Evolutionary conservation across 805 yeast species (phyloP).

Genomic region (Candida qinlingensis): DNA sequence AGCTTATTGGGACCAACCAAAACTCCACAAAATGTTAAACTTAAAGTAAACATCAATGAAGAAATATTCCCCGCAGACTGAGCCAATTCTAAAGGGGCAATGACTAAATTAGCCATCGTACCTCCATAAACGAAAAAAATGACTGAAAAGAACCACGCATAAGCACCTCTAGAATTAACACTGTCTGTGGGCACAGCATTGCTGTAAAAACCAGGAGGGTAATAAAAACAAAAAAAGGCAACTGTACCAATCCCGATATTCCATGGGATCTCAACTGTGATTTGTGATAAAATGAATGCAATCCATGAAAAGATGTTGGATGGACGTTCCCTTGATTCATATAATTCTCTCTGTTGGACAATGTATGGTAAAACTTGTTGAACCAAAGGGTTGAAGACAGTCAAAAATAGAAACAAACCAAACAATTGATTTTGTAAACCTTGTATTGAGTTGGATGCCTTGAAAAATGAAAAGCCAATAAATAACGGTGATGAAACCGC

Average conservation of each 20-base stretch:
- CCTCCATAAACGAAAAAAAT: slow-evolving; percentile 46
- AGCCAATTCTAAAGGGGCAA: slow-evolving; percentile 53
- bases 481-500: slow-evolving; percentile 54
- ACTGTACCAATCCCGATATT: slow-evolving; percentile 55
- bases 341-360: slow-evolving; percentile 55
- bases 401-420: slow-evolving; percentile 62
- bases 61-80: slow-evolving; percentile 62
- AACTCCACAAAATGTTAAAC: slow-evolving; percentile 73
- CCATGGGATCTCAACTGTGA: slow-evolving; percentile 64
- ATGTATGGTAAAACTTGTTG: slow-evolving; percentile 62
- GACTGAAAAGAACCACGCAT: slow-evolving; percentile 38
- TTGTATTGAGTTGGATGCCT: slow-evolving; percentile 57
- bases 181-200: slow-evolving; percentile 43
- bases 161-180: slow-evolving; percentile 45
- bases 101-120: slow-evolving; percentile 49
- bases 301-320: slow-evolving; percentile 67
- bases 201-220: slow-evolving; percentile 60
- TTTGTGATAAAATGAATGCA: slow-evolving; percentile 56
- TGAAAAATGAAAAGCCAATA: slow-evolving; percentile 72
- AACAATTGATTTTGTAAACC: slow-evolving; percentile 83
- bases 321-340: slow-evolving; percentile 71
- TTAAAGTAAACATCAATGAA: slow-evolving; percentile 49
- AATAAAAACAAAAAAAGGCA: slow-evolving; percentile 58
- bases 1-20: slow-evolving; percentile 46
- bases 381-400: slow-evolving; percentile 48